phyloP scores from a whole-genome alignment of 148 eudicot species.

The Chenopodium quinoa region DNA sequence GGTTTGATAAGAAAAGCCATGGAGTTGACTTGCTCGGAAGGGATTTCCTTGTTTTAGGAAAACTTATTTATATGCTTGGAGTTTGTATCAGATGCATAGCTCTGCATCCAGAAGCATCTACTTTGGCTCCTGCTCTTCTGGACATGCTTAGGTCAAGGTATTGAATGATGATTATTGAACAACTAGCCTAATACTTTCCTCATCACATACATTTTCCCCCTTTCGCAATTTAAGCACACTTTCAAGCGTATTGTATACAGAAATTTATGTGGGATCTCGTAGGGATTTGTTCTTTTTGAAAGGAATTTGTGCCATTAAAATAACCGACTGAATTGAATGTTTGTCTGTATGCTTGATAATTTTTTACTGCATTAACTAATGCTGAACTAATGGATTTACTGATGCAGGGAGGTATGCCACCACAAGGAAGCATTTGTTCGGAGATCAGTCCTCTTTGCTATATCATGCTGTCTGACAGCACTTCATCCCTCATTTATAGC shows the following conservation, averaged over 20 bases:
- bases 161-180: background rate
- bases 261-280: background rate
- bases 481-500: constrained; percentile 93
- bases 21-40: constrained; percentile 93
- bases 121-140: constrained; percentile 64
- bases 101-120: constrained; percentile 96
- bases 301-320: background rate
- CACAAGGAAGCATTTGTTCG: constrained; percentile 89
- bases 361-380: background rate
- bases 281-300: background rate
- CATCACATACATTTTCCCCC: background rate
- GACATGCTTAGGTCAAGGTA: constrained; percentile 93
- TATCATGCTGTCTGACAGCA: constrained; percentile 68
- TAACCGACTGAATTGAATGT: background rate
- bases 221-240: background rate
- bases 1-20: constrained; percentile 90
- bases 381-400: constrained; percentile 4
- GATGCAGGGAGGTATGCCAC: constrained; percentile 67
- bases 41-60: constrained; percentile 88
- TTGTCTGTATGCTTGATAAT: background rate
- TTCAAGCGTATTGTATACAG: background rate
- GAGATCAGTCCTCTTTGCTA: constrained; percentile 83
- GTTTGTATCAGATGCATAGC: constrained; percentile 84
- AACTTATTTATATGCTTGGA: constrained; percentile 88
- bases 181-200: background rate